Evolutionary conservation across 2,329 filamentous ascomycete genomes (phyloP), one percentile per base, ranked within the genome.

Genomic region (Chalaropsis thielavioides): DNA sequence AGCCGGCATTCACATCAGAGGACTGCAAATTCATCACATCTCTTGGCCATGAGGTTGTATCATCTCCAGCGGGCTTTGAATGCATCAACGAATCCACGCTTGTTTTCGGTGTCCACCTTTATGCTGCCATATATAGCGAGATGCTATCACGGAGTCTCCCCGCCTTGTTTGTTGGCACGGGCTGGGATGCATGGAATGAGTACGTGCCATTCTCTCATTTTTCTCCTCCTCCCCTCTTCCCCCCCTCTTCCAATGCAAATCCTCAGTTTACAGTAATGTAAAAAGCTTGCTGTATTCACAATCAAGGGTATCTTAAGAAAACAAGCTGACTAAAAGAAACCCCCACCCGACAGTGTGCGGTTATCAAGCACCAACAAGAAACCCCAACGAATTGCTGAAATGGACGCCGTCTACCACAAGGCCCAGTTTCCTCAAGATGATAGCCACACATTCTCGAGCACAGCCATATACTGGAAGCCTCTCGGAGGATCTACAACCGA

Each of bases 21-120:
- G 81, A 84, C 69, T 76, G 73, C 43, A 71, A 73, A 0, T 86
- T 85, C 68, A 77, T 83, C n/a, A 71, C 76, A 66, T 74, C 76
- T 24, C 78, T 86, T 0, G 81, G 83, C n/a, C 81, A 83, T 62
- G 64, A 73, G 1, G 75, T 81, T 2, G 75, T 81, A 3, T 74
- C 80, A 0, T 75, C 80, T 1, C 86, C 86, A 0, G 70, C 65
- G 0, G 85, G 78, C 0, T 85, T 83, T 68, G 71, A 77, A 0
- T 69, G 77, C 5, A 75, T 88, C 10, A 75, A 78, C 17, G 60
- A 70, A 0, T 69, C 73, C 0, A 80, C 82, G 0, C 71, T 89
- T 1, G 75, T 87, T 1, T 89, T 82, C 68, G 85, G 82, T 0
- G 77, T 88, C 0, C 85, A 88, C 62, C 77, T 85, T 66, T 83